Evolutionary conservation across 371 early-diverging fungal species (phyloP).

Genomic region (Capillidium rhysosporum): DNA sequence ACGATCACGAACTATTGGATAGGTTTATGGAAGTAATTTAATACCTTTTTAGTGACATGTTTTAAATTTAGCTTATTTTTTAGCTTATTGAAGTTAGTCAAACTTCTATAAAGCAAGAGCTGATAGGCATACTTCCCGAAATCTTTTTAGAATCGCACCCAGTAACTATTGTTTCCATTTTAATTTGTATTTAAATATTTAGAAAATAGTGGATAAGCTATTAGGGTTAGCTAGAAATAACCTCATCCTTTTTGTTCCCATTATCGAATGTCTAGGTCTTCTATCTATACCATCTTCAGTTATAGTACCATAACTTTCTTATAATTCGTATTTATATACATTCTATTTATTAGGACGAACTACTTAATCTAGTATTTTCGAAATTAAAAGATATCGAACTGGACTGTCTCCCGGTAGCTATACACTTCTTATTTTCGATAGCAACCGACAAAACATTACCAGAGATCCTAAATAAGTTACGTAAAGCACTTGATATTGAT

Average conservation of each 20-base stretch:
- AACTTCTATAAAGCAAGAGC: not conserved
- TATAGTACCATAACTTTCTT: not conserved
- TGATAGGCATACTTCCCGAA: not conserved
- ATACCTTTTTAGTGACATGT: not conserved
- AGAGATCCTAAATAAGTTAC: not conserved
- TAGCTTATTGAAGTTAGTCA: not conserved
- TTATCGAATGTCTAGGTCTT: conserved; percentile 53
- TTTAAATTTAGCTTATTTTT: not conserved
- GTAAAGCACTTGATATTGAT: not conserved
- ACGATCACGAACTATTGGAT: not conserved
- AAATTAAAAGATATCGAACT: not conserved
- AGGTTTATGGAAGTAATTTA: not conserved
- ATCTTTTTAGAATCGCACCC: conserved; percentile 1
- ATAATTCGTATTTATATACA: not conserved
- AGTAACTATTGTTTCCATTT: not conserved
- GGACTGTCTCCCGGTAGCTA: not conserved
- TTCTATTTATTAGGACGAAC: not conserved
- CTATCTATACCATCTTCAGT: conserved; percentile 20
- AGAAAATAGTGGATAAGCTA: not conserved
- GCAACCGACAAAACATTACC: not conserved
- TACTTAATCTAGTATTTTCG: not conserved
- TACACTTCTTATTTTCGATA: not conserved
- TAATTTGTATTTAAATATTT: not conserved
- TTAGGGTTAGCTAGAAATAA: conserved; percentile 40
- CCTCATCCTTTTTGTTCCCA: conserved; percentile 38